Conservation (phyloP, 2,329 filamentous ascomycete genomes). For the Sordariomycetes sp. region DNA sequence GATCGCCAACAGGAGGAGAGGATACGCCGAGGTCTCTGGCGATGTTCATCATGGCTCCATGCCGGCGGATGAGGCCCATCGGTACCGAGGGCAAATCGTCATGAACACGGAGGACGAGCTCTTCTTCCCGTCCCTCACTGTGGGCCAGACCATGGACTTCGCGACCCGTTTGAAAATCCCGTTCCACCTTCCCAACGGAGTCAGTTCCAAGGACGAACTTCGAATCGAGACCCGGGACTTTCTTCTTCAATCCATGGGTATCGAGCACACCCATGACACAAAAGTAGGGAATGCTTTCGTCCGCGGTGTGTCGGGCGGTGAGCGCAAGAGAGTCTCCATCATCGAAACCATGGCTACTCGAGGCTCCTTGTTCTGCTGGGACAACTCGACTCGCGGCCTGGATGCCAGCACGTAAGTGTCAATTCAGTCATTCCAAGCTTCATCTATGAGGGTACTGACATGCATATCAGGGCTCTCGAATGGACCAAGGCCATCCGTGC, state of each 20-base stretch:
- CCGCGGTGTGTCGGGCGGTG: constrained; percentile 57
- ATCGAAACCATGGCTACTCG: constrained; percentile 50
- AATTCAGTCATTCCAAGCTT: neutral
- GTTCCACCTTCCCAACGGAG: constrained; percentile 30
- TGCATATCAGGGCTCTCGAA: constrained; percentile 35
- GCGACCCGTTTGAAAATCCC: constrained; percentile 52
- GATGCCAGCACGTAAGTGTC: constrained; percentile 37
- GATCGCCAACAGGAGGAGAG: constrained; percentile 51
- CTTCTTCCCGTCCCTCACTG: constrained; percentile 58
- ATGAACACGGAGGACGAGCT: constrained; percentile 62
- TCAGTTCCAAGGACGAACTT: constrained; percentile 30
- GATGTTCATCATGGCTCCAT: constrained; percentile 45
- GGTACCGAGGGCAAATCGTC: constrained; percentile 47
- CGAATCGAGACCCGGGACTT: constrained; percentile 38
- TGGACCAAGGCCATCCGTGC: constrained; percentile 50
- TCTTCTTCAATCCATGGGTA: constrained; percentile 44
- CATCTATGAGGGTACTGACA: neutral
- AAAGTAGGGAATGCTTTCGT: constrained; percentile 59
- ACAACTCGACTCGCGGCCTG: constrained; percentile 55
- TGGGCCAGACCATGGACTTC: constrained; percentile 61
- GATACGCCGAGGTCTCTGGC: constrained; percentile 47
- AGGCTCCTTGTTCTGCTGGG: constrained; percentile 54
- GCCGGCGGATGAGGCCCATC: constrained; percentile 35
- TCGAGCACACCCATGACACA: constrained; percentile 50
- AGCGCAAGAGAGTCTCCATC: constrained; percentile 60